Base-by-base conservation (phyloP, 345 rosid species). In the Eucalyptus urophylla region DNA sequence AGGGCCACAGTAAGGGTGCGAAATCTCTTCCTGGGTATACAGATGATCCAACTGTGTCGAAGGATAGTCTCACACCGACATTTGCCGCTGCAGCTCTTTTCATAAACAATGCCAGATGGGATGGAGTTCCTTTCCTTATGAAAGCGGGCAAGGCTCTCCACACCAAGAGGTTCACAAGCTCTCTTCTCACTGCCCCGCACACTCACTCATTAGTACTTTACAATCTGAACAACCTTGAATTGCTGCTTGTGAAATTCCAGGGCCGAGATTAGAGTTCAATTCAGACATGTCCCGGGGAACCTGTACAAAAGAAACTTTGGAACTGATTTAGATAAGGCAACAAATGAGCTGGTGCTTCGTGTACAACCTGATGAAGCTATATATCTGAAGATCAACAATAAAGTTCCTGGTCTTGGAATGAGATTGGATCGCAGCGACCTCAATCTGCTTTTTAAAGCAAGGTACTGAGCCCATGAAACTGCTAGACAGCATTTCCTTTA, bases 341-440 rank as follows among this genome's bases (percentile, higher is more conserved):
- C 98, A 67, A 96, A 96, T 89, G 99, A 96, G 93, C 97, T 96
- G 85, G 99, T 96, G 88, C 95, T 97, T 40, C 95, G 96, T 29
- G 98, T 97, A 88, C 99, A 96, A 91, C 99, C 99, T 86, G 99
- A 96, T 91, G 99, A 97, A 93, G 99, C 99, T 86, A 96, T 97
- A 90, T 97, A 97, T 93, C 92, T 97, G 85, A 97, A 94, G 96
- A 96, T 97, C 92, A 97, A 97, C 93, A 97, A 97, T 94, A 97
- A 97, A 92, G 96, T 96, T 88, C 99, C 99, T 29, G 99, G 99
- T 88, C 95, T 96, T 80, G 97, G 96, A 80, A 97, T 97, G 99
- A 94, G 99, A 96, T 91, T 97, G 19, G 99, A 96, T 88, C 97
- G 96, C 89, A 97, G 96, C 27, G 96, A 97, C 90, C 98, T 97